Evolutionary conservation across 2,329 filamentous ascomycete genomes (phyloP).

Genomic region (Fonsecaea multimorphosa): DNA sequence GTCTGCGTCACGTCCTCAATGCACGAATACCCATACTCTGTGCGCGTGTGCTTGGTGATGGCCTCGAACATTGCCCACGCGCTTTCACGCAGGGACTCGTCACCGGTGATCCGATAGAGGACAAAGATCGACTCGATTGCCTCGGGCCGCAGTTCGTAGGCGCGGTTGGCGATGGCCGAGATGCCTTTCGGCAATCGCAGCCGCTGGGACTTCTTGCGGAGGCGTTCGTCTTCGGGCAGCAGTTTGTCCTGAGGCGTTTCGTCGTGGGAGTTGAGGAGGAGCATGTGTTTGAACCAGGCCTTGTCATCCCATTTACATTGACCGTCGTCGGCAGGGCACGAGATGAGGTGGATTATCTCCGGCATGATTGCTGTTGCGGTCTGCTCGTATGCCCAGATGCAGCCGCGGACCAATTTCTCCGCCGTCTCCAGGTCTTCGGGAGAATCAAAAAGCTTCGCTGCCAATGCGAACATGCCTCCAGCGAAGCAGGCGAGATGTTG

Average conservation of each 20-base stretch:
- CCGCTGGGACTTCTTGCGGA: slow-evolving; percentile 43
- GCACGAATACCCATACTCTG: slow-evolving; percentile 50
- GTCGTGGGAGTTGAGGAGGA: slow-evolving; percentile 28
- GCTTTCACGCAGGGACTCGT: slow-evolving; percentile 53
- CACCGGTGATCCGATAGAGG: slow-evolving; percentile 65
- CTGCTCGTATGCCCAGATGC: slow-evolving; percentile 65
- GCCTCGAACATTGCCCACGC: slow-evolving; percentile 59
- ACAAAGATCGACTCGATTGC: slow-evolving; percentile 67
- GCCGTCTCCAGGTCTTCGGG: slow-evolving; percentile 63
- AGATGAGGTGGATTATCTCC: slow-evolving; percentile 60
- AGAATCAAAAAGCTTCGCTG: slow-evolving; percentile 64
- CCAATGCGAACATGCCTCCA: slow-evolving; percentile 74
- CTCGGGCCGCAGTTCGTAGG: slow-evolving; percentile 69
- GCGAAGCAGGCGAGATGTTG: slow-evolving; percentile 73
- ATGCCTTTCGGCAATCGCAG: slow-evolving; percentile 48
- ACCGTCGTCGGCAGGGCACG: slow-evolving; percentile 44
- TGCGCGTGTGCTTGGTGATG: slow-evolving; percentile 52
- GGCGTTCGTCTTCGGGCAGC: slow-evolving; percentile 11
- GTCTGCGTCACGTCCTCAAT: slow-evolving; percentile 37
- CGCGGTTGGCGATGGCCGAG: slow-evolving; percentile 41
- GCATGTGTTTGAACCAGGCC: slow-evolving; percentile 43
- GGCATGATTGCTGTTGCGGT: slow-evolving; percentile 66
- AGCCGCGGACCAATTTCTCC: slow-evolving; percentile 65
- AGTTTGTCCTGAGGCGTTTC: slow-evolving; percentile 37
- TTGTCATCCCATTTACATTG: slow-evolving; percentile 50